These are phyloP conservation scores for Saccharomyces pastorianus DNA, from an alignment of 1,139 yeast species.

Conservation along the genomic window DNA sequence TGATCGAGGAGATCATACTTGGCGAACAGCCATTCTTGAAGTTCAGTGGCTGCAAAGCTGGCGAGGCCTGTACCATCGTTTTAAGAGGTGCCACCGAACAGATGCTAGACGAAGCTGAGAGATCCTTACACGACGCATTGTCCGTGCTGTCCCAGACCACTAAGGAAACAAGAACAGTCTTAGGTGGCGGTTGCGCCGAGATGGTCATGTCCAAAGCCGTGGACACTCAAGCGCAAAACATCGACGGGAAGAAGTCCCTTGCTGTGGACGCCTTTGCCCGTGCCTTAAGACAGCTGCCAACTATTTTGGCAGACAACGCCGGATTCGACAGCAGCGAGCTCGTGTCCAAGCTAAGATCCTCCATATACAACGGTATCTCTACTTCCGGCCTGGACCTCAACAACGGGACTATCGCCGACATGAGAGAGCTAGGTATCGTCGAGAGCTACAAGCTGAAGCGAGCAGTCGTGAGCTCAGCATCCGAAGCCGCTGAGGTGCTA, in stretches of 20 bases:
- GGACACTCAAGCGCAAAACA: slow-evolving; percentile 89
- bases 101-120: slow-evolving; percentile 92
- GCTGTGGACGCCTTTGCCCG: slow-evolving; percentile 93
- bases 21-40: slow-evolving; percentile 82
- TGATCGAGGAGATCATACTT: slow-evolving; percentile 82
- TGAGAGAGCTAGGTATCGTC: slow-evolving; percentile 88
- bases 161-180: slow-evolving; percentile 83
- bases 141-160: slow-evolving; percentile 95
- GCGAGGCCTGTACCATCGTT: slow-evolving; percentile 94
- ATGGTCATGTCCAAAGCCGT: slow-evolving; percentile 98
- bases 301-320: slow-evolving; percentile 92
- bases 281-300: slow-evolving; percentile 91
- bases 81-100: slow-evolving; percentile 96
- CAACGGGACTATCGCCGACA: slow-evolving; percentile 78
- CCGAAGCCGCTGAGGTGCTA: slow-evolving; percentile 95
- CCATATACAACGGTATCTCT: slow-evolving; percentile 86
- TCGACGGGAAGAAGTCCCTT: slow-evolving; percentile 84
- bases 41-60: slow-evolving; percentile 90
- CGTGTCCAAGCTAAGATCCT: slow-evolving; percentile 82
- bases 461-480: slow-evolving; percentile 92
- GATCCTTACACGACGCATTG: slow-evolving; percentile 94
- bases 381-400: slow-evolving; percentile 87
- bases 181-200: slow-evolving; percentile 98
- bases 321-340: slow-evolving; percentile 92
- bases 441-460: slow-evolving; percentile 86